Evolutionary conservation across 768 basidiomycete genomes (phyloP).

Genomic region (Clavaria fumosa): DNA sequence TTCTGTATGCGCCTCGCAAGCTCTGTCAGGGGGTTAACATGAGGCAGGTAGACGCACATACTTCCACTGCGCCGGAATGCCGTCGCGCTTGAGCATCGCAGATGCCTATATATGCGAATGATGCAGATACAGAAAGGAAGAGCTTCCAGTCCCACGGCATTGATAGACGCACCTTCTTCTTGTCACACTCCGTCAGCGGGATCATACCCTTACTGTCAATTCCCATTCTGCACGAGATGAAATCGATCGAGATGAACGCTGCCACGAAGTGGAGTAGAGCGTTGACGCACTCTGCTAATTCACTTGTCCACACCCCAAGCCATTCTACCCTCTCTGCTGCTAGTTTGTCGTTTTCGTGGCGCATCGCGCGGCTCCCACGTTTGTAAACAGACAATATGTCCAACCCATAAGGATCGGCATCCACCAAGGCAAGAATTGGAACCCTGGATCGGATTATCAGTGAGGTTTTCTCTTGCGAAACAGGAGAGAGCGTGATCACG

Average conservation of each 20-base stretch:
- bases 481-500: constrained; percentile 33
- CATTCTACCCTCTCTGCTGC: constrained; percentile 58
- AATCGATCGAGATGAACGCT: background rate
- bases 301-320: constrained; percentile 63
- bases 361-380: constrained; percentile 56
- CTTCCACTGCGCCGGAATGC: constrained; percentile 56
- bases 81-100: constrained; percentile 32
- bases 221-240: constrained; percentile 37
- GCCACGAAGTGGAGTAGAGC: background rate
- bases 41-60: constrained; percentile 17
- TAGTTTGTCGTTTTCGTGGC: constrained; percentile 55
- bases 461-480: background rate
- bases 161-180: constrained; percentile 48
- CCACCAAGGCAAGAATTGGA: constrained; percentile 68
- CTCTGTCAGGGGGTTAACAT: background rate
- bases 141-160: too few relatives aligned
- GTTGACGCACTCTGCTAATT: constrained; percentile 40
- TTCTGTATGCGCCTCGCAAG: constrained; percentile 27
- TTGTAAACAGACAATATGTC: constrained; percentile 86
- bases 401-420: constrained; percentile 83
- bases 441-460: constrained; percentile 29
- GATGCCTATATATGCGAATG: constrained; percentile 31
- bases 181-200: constrained; percentile 54
- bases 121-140: background rate
- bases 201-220: constrained; percentile 47